Conservation (phyloP, 345 rosid genomes). For the Acer saccharum region DNA sequence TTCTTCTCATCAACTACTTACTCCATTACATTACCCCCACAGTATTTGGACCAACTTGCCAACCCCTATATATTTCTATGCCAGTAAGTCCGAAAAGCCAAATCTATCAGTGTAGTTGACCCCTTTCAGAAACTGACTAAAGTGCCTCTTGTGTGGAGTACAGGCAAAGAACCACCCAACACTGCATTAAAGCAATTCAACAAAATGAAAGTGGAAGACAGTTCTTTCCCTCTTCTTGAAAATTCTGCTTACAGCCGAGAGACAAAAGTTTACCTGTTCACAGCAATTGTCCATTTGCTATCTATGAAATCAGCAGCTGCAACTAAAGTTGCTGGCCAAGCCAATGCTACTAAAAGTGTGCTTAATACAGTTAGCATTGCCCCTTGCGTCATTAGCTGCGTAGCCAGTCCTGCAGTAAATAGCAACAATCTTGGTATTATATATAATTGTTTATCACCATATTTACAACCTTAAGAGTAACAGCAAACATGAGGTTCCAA, state of each 20-base stretch:
- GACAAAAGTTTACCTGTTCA: constrained; percentile 65
- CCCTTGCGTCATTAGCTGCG: constrained; percentile 90
- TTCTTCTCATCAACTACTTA: neutral
- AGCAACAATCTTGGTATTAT: constrained; percentile 21
- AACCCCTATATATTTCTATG: neutral
- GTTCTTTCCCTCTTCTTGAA: constrained; percentile 10
- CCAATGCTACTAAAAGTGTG: constrained; percentile 77
- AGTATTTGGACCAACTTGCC: neutral
- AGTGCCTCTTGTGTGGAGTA: neutral
- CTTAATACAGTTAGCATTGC: constrained; percentile 95
- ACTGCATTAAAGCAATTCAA: constrained; percentile 5
- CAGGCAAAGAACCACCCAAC: neutral
- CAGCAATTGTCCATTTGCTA: constrained; percentile 88
- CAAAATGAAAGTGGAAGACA: constrained; percentile 11
- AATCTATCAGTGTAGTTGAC: neutral
- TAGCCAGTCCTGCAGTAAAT: constrained; percentile 60
- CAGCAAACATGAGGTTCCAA: constrained; percentile 26
- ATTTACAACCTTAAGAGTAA: constrained; percentile 14
- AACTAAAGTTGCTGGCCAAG: constrained; percentile 88
- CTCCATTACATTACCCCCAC: neutral
- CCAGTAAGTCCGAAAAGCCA: neutral
- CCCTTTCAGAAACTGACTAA: neutral
- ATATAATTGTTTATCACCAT: neutral
- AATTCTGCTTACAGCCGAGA: constrained; percentile 10
- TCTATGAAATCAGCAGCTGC: constrained; percentile 89